phyloP scores from a whole-genome alignment of 352 stramenopile genomes.

The Phytophthora sp. region DNA sequence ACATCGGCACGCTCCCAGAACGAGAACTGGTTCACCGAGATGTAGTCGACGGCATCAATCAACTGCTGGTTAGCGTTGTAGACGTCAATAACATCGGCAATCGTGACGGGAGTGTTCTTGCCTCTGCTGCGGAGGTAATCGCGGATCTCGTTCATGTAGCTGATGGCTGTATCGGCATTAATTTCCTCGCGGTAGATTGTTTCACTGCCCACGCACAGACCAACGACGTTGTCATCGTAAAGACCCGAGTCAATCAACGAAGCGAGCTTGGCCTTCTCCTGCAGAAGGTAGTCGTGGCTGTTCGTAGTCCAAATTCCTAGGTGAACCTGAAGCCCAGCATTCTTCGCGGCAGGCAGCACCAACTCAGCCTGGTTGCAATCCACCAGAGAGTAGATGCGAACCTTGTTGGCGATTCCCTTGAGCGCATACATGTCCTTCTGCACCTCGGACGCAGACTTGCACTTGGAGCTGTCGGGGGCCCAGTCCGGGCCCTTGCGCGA shows the following conservation, averaged over 20 bases:
- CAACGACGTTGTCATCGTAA: slow-evolving; percentile 47
- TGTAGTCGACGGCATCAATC: slow-evolving; percentile 62
- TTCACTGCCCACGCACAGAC: slow-evolving; percentile 60
- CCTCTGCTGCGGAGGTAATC: slow-evolving; percentile 33
- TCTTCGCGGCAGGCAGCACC: slow-evolving; percentile 43
- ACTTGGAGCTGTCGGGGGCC: slow-evolving; percentile 30
- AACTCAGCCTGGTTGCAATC: slow-evolving; percentile 45
- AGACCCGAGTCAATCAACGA: slow-evolving; percentile 38
- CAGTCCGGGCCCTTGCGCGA: slow-evolving; percentile 54
- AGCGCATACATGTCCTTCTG: slow-evolving; percentile 50
- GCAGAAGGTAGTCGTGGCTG: slow-evolving; percentile 29
- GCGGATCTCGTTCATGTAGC: slow-evolving; percentile 51
- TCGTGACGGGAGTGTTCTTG: slow-evolving; percentile 51
- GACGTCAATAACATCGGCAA: slow-evolving; percentile 65
- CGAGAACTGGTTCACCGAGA: slow-evolving; percentile 76
- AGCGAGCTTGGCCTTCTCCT: slow-evolving; percentile 42
- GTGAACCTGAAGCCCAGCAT: slow-evolving; percentile 44
- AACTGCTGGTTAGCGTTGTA: slow-evolving; percentile 61
- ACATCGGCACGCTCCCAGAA: slow-evolving; percentile 61
- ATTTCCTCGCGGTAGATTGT: slow-evolving; percentile 68
- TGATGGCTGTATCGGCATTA: slow-evolving; percentile 41
- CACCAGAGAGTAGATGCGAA: slow-evolving; percentile 66
- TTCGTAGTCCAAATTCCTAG: slow-evolving; percentile 60
- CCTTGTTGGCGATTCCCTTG: slow-evolving; percentile 40
- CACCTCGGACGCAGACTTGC: slow-evolving; percentile 48